Percentiles rank a stretch among this genome's conserved stretches.
Evolutionary conservation across 345 rosid species (phyloP).

Genomic region (Pistacia integerrima): DNA sequence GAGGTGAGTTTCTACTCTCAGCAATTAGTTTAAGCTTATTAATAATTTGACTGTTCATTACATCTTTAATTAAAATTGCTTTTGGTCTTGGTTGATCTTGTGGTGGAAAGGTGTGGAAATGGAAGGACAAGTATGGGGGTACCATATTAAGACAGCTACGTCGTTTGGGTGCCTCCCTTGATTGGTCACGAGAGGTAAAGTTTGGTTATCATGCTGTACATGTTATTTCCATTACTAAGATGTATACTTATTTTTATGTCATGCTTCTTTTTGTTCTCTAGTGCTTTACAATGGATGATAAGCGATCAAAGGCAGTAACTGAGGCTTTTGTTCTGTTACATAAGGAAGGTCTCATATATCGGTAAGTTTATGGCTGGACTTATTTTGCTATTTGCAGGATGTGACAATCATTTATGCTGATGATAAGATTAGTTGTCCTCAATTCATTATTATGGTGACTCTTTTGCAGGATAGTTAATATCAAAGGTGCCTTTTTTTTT

Average conservation of each 20-base stretch:
- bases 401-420: background rate
- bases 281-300: constrained; percentile 98
- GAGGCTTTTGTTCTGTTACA: constrained; percentile 81
- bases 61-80: background rate
- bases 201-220: background rate
- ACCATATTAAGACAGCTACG: constrained; percentile 72
- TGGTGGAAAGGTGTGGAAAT: constrained; percentile 80
- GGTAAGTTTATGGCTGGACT: constrained; percentile 41
- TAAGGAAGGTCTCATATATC: constrained; percentile 81
- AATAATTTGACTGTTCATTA: constrained; percentile 4
- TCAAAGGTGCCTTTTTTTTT: background rate
- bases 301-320: constrained; percentile 82
- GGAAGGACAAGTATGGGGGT: constrained; percentile 82
- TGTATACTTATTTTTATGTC: constrained; percentile 13
- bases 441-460: background rate
- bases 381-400: background rate
- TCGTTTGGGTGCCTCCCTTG: constrained; percentile 89
- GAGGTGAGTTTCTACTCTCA: constrained; percentile 54
- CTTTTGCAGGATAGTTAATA: background rate
- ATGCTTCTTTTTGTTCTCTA: constrained; percentile 20
- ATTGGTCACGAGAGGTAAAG: constrained; percentile 97
- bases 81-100: constrained; percentile 19
- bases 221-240: too few species aligned
- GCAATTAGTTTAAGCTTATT: constrained; percentile 16
- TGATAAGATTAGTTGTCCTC: constrained; percentile 10